Conservation (phyloP, 352 stramenopile genomes). For the Plasmopara halstedii region DNA sequence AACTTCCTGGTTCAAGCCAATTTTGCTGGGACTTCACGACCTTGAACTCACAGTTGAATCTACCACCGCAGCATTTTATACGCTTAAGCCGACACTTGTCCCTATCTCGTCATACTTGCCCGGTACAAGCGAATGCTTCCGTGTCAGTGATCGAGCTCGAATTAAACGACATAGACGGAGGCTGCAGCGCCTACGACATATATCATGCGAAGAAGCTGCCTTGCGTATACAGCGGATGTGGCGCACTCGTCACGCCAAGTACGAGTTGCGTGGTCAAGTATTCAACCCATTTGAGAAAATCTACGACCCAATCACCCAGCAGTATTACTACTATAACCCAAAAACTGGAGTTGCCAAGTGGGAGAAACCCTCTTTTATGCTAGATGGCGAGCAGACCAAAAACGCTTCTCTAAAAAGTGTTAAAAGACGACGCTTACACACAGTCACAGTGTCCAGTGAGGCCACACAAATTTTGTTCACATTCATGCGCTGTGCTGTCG, state of each 20-base stretch:
- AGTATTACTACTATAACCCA: slow-evolving; percentile 79
- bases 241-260: slow-evolving; percentile 28
- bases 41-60: slow-evolving; percentile 29
- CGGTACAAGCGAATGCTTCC: slow-evolving; percentile 6
- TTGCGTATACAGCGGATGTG: slow-evolving; percentile 47
- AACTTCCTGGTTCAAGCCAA: slow-evolving; percentile 57
- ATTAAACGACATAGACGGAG: slow-evolving; percentile 56
- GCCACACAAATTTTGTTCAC: slow-evolving; percentile 30
- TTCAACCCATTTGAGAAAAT: slow-evolving; percentile 66
- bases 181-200: slow-evolving; percentile 48
- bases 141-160: slow-evolving; percentile 45
- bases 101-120: slow-evolving; percentile 3
- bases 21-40: slow-evolving; percentile 43
- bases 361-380: slow-evolving; percentile 45
- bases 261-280: slow-evolving; percentile 31
- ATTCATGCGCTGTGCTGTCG: slow-evolving; percentile 37
- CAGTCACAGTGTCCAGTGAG: slow-evolving; percentile 36
- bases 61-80: slow-evolving; percentile 4
- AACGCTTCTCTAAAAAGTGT: slow-evolving; percentile 35
- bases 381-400: slow-evolving; percentile 12
- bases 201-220: slow-evolving; percentile 47
- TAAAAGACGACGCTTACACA: slow-evolving; percentile 33
- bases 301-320: slow-evolving; percentile 46
- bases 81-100: slow-evolving; percentile 9
- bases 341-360: slow-evolving; percentile 58